These are phyloP conservation scores for Fraxinus baroniana DNA, from an alignment of 305 asterid genomes.

Conservation along the genomic window DNA sequence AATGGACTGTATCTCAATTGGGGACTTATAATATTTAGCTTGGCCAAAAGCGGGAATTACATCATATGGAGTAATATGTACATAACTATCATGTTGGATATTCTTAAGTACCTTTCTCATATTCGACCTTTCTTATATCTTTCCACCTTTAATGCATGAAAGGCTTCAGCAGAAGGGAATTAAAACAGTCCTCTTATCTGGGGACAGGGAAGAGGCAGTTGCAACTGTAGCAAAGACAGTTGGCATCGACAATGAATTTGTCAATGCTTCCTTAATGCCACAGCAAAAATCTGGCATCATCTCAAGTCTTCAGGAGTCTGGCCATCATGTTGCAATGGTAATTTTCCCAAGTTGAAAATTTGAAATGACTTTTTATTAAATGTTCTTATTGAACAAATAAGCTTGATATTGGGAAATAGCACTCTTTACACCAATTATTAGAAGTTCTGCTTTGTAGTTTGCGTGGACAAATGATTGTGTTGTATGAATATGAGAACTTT, in stretches of 20 bases:
- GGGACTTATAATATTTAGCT: background rate
- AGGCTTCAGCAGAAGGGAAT: slow-evolving; percentile 91
- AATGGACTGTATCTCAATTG: background rate
- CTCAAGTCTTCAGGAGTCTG: slow-evolving; percentile 76
- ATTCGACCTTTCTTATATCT: slow-evolving; percentile 18
- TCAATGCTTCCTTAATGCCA: slow-evolving; percentile 79
- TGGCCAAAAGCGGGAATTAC: background rate
- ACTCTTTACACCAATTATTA: background rate
- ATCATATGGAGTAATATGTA: background rate
- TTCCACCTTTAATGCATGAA: slow-evolving; percentile 23
- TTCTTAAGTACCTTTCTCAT: slow-evolving; percentile 6
- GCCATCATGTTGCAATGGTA: slow-evolving; percentile 93
- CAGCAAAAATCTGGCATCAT: slow-evolving; percentile 76
- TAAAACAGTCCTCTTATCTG: slow-evolving; percentile 70
- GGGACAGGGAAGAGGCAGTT: slow-evolving; percentile 99
- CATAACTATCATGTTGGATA: background rate
- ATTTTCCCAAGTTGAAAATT: slow-evolving; percentile 13
- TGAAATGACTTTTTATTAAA: background rate
- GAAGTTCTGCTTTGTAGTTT: background rate
- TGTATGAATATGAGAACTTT: background rate
- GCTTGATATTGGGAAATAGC: background rate
- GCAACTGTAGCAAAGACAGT: slow-evolving; percentile 82
- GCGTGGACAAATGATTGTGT: slow-evolving; percentile 7
- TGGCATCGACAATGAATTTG: slow-evolving; percentile 69
- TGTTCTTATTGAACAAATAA: background rate